Evolutionary conservation across 2,329 filamentous ascomycete genomes (phyloP).

Genomic region (Fusarium cicatricum): DNA sequence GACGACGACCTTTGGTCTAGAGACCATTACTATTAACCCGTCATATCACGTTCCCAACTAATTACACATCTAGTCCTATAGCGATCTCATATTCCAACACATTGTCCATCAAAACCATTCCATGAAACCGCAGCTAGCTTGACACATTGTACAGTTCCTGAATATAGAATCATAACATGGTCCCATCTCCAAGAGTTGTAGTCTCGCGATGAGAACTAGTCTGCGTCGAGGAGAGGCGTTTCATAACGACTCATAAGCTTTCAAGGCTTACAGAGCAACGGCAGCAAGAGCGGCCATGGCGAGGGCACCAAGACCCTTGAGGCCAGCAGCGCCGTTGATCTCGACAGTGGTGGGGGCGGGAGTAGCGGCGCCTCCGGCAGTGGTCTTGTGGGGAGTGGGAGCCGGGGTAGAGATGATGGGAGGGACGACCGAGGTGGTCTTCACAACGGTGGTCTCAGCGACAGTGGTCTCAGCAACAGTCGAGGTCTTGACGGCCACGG

Average conservation of each 20-base stretch:
- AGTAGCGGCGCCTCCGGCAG: constrained; percentile 2
- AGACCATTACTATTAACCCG: constrained; percentile 34
- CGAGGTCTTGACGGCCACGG: no score
- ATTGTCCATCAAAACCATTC: background rate
- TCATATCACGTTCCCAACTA: constrained; percentile 14
- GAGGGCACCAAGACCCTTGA: constrained; percentile 45
- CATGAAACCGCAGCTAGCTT: background rate
- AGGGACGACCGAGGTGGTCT: constrained; percentile 21
- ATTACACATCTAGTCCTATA: constrained; percentile 7
- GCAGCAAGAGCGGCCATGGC: constrained; percentile 46
- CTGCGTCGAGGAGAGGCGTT: background rate
- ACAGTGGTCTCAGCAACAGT: no score
- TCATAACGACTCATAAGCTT: constrained; percentile 3
- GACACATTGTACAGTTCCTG: background rate
- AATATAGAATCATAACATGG: constrained; percentile 20
- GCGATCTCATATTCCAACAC: constrained; percentile 13
- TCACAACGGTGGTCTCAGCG: constrained; percentile 12
- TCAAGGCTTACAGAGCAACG: constrained; percentile 48
- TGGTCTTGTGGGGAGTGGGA: constrained; percentile 16
- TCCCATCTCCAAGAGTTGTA: background rate
- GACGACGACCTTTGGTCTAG: constrained; percentile 22
- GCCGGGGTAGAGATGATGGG: constrained; percentile 14
- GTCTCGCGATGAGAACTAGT: background rate
- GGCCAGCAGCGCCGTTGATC: constrained; percentile 43
- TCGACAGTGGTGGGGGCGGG: constrained; percentile 25